Base-by-base conservation (phyloP, 1,284 basidiomycete genomes). In the Papiliotrema nemorosa region DNA sequence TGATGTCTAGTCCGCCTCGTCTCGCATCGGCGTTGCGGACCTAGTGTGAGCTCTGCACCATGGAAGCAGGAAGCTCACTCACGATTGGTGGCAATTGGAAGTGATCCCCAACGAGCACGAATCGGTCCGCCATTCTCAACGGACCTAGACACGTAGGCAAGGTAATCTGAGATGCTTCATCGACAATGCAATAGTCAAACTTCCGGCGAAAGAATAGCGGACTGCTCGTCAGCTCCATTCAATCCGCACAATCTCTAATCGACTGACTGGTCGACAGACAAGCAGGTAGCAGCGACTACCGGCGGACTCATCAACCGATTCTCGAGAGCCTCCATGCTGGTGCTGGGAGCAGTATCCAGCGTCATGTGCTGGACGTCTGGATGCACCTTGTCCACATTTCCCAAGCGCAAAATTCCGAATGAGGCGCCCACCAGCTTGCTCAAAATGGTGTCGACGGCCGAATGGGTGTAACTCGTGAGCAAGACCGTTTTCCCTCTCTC, bases 141-240 rank as follows among this genome's bases (percentile, higher is more conserved):
- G 96, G 94, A 0, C 96, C 94, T 1, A 98, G 78, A 66, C 91
- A 97, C 0, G 92, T 93, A 0, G 96, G 96, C 2, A 98, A 74
- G 0, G 94, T 97, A 57, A 98, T 93, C 71, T 99, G 96, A 0
- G 93, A 97, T 0, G 94, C 96, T 70, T 98, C 96, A 61, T 98
- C 96, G 13, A 98, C 86, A 53, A 98, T 97, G 75, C 94, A 98
- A 66, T 93, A 94, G 71, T 99, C 93, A 65, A 98, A 99, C 9
- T 78, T 82, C 5, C 90, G 80, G 21, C 87, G 81, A 36, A 82
- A 81, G 73, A 98, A 97, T 5, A 97, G 66, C 0, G 90, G 84
- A 63, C 90, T 93, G 59, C 52, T 36, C n/a, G 40, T 53, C 33
- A 53, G 49, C 9, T n/a, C 7, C 20, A 18, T 13, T 26, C 50